A percentile compares a stretch with the other conserved stretches of the same genome.
Conservation (phyloP, 2,329 filamentous ascomycete species). For the Claviceps lovelessii region DNA sequence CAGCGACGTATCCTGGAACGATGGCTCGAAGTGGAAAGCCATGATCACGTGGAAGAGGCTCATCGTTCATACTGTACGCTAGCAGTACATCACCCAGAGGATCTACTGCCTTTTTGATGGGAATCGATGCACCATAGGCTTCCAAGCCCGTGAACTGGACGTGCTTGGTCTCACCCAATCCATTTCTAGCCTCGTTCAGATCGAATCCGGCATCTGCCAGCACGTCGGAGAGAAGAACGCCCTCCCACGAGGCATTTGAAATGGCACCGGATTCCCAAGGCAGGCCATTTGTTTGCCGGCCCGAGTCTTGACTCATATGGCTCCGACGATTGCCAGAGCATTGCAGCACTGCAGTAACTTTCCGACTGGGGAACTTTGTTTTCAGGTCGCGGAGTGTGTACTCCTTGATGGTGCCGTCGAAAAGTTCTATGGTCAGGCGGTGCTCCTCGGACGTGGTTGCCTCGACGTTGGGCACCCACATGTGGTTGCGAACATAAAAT, state of each 20-base stretch:
- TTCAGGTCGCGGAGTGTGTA: slow-evolving; percentile 43
- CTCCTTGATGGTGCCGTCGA: slow-evolving; percentile 35
- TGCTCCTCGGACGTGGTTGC: slow-evolving; percentile 26
- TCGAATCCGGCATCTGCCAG: slow-evolving; percentile 41
- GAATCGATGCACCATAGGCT: slow-evolving; percentile 48
- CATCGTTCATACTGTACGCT: slow-evolving; percentile 54
- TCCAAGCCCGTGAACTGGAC: slow-evolving; percentile 45
- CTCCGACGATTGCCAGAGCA: slow-evolving; percentile 46
- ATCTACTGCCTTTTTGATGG: slow-evolving; percentile 42
- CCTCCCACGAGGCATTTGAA: slow-evolving; percentile 45
- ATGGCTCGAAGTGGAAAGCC: slow-evolving; percentile 49
- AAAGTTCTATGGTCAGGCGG: slow-evolving; percentile 38
- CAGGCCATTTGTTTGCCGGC: slow-evolving; percentile 38
- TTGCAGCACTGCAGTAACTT: slow-evolving; percentile 41
- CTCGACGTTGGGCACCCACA: slow-evolving; percentile 42
- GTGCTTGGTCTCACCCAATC: slow-evolving; percentile 29
- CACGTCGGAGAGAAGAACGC: slow-evolving; percentile 40
- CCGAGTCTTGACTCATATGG: slow-evolving; percentile 39
- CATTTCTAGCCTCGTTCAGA: slow-evolving; percentile 21
- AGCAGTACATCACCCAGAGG: slow-evolving; percentile 49
- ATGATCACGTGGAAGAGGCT: slow-evolving; percentile 48
- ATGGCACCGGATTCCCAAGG: slow-evolving; percentile 47
- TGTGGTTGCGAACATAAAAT: slow-evolving; percentile 49
- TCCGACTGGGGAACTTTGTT: slow-evolving; percentile 33
- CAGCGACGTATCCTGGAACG: slow-evolving; percentile 52